Evolutionary conservation across 2,329 filamentous ascomycete genomes (phyloP).

Genomic region (Epichloe aotearoae): DNA sequence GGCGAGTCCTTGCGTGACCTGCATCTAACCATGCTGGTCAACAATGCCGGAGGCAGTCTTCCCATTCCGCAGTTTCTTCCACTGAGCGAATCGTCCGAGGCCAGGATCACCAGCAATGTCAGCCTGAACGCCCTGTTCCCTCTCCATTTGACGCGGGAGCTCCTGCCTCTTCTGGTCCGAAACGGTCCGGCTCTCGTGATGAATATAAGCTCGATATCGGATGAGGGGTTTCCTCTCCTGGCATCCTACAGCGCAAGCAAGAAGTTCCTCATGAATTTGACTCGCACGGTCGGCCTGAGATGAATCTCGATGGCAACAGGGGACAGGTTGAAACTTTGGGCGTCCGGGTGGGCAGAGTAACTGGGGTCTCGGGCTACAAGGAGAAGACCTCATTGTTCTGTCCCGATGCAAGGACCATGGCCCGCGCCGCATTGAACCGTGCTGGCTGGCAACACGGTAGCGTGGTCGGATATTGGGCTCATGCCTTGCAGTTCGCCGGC

Average conservation of each 20-base stretch:
- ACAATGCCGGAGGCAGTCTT: conserved; percentile 30
- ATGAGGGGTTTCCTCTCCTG: conserved; percentile 31
- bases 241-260: conserved; percentile 32
- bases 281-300: conserved; percentile 28
- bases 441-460: conserved; percentile 8
- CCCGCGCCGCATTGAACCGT: conserved; percentile 4
- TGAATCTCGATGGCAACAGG: conserved; percentile 13
- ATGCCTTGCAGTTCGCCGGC: conserved; percentile 7
- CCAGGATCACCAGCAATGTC: conserved; percentile 26
- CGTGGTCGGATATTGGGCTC: conserved; percentile 9
- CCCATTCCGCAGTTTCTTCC: conserved; percentile 18
- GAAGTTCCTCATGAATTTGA: conserved; percentile 25
- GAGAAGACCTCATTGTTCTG: conserved; percentile 9
- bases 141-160: conserved; percentile 29
- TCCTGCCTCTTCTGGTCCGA: conserved; percentile 27
- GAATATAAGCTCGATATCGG: conserved; percentile 34
- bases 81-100: conserved; percentile 21
- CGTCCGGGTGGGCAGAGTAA: conserved; percentile 5
- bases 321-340: neutral
- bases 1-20: conserved; percentile 13
- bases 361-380: conserved; percentile 8
- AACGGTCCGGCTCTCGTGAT: conserved; percentile 32
- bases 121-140: conserved; percentile 37
- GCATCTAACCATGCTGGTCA: conserved; percentile 39
- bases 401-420: conserved; percentile 8